A percentile compares a stretch with the other conserved stretches of the same genome.
These are phyloP conservation scores for Ehretia macrophylla DNA, from an alignment of 257 asterid species.

Conservation along the genomic window DNA sequence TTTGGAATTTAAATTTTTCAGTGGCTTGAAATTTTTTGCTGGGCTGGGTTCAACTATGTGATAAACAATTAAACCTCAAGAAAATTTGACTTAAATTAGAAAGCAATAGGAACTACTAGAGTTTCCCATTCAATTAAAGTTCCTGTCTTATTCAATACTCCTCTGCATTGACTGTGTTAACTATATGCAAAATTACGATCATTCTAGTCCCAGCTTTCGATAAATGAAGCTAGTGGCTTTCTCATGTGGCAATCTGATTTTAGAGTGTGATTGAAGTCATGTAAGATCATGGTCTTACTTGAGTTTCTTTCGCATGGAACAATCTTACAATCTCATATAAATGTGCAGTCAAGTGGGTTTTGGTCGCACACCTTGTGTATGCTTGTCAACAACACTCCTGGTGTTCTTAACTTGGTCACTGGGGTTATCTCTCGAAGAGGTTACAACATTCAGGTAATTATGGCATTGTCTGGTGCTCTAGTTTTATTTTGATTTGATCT, in stretches of 20 bases:
- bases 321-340: neutral
- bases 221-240: no score
- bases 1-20: neutral
- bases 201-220: neutral
- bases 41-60: neutral
- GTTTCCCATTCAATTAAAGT: neutral
- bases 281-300: no score
- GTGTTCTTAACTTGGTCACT: conserved; percentile 77
- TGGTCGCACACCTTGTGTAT: conserved; percentile 74
- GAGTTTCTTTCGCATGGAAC: neutral
- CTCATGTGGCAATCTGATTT: no score
- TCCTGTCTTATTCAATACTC: neutral
- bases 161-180: neutral
- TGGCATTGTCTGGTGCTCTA: conserved; percentile 7
- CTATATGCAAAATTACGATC: neutral
- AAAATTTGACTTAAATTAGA: neutral
- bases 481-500: neutral
- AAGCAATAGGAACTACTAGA: neutral
- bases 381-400: conserved; percentile 70
- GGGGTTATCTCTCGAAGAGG: conserved; percentile 89
- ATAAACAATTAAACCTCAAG: neutral
- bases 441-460: conserved; percentile 66
- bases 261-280: no score
- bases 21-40: neutral
- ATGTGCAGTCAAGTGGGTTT: conserved; percentile 64